phyloP scores from a whole-genome alignment of 2,329 filamentous ascomycete genomes.

The Aspergillus novoparasiticus region DNA sequence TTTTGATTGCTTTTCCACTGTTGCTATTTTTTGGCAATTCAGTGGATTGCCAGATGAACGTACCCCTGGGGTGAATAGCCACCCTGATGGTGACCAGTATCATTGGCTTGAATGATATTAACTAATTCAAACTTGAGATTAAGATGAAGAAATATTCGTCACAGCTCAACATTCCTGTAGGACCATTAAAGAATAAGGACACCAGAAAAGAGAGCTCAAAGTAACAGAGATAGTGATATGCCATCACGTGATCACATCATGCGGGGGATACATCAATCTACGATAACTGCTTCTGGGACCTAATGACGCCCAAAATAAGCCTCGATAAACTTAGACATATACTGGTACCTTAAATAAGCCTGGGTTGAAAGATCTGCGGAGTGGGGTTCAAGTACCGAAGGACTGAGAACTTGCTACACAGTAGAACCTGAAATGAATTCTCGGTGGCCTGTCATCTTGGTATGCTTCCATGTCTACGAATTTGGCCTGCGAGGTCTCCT shows the following conservation, averaged over 20 bases:
- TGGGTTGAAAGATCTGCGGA: no score
- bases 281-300: neutral
- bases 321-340: rapidly evolving
- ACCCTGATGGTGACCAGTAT: neutral
- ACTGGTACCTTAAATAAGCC: neutral
- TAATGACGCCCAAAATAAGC: neutral
- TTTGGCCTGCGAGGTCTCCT: no score
- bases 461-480: no score
- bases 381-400: no score
- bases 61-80: neutral
- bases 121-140: neutral
- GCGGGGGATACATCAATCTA: neutral
- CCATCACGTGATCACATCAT: neutral
- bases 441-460: no score
- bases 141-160: neutral
- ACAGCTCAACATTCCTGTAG: neutral
- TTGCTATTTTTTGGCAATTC: neutral
- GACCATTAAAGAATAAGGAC: neutral
- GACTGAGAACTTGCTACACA: no score
- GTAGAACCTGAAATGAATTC: no score
- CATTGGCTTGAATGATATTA: neutral
- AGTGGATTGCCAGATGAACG: neutral
- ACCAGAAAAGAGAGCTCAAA: neutral
- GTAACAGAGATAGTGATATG: neutral
- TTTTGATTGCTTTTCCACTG: conserved; percentile 61